phyloP scores from a whole-genome alignment of 495 filamentous ascomycete species.

The Penicillium parvum region DNA sequence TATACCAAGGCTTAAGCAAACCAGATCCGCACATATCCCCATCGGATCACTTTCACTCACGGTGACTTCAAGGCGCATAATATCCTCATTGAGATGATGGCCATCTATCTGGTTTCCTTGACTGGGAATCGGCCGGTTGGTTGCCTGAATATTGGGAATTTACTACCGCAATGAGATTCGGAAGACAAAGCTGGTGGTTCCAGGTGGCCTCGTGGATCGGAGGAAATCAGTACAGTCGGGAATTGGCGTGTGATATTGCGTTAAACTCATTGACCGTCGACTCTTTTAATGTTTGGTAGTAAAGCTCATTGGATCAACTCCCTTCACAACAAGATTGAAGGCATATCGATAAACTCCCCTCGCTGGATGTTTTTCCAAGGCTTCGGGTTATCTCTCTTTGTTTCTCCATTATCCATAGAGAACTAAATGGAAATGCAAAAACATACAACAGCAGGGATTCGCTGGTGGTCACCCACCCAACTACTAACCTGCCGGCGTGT shows the following conservation, averaged over 20 bases:
- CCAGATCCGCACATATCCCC: constrained; percentile 9
- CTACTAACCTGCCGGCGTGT: too few relatives aligned
- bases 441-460: too few relatives aligned
- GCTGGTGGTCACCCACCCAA: too few relatives aligned
- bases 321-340: too few relatives aligned
- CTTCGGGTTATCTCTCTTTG: too few relatives aligned
- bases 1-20: constrained; percentile 21
- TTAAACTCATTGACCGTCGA: constrained; percentile 25
- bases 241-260: constrained; percentile 23
- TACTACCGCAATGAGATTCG: constrained; percentile 30
- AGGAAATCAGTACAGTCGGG: constrained; percentile 17
- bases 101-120: constrained; percentile 46
- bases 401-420: too few relatives aligned
- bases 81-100: constrained; percentile 40
- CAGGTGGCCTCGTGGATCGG: constrained; percentile 26
- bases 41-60: constrained; percentile 41
- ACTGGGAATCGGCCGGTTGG: constrained; percentile 52
- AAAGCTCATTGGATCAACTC: too few relatives aligned
- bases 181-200: constrained; percentile 23
- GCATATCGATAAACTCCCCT: too few relatives aligned
- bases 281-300: constrained; percentile 5
- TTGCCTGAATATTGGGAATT: constrained; percentile 54
- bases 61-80: constrained; percentile 47
- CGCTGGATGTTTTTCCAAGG: too few relatives aligned
- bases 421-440: too few relatives aligned